Evolutionary conservation across 371 early-diverging fungal species (phyloP), one percentile per base, ranked within the genome.

Genomic region (Mortierella sp.): DNA sequence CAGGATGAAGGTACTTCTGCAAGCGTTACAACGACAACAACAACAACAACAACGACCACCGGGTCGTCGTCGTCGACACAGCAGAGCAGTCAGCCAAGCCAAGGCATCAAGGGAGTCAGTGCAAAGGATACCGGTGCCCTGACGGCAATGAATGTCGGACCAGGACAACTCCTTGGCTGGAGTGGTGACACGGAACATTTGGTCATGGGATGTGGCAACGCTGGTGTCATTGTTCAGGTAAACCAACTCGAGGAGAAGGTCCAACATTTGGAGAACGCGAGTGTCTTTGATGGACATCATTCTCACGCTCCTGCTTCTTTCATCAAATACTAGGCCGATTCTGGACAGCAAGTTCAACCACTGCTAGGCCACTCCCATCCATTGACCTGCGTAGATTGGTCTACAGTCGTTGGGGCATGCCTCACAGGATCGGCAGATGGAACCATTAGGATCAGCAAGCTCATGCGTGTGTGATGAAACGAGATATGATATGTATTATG

Each of bases 361-460:
- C 78, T 88, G 19, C 78, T 82, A 21, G 71, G 79, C 12, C 83
- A 85, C 34, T 78, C 82, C 12, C 64, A 72, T 21, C 79, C 81
- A 9, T 50, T 88, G 17, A 86, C 86, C 0, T 70, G 84, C 3
- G 86, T 86, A 2, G 88, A 86, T 58, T 88, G 88, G 88, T 84
- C 86, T 2, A 78, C 76, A 52, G 71, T 85, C 6, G 85, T 83
- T 0, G 85, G 81, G 56, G 82, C 88, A 28, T 86, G 86, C 52
- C 67, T 88, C 25, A 67, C 86, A 34, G 88, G 85, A 34, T 82
- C 81, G 19, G 77, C 71, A 19, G 88, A 88, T 64, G 88, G 88
- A 2, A 85, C 79, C 24, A 81, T 88, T 60, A 84, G 83, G 54
- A 82, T 88, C 34, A 83, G 85, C 34, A 83, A 80, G 45, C 57